These are phyloP conservation scores for Stenogyne calaminthoides DNA, from an alignment of 305 asterid genomes.

Conservation along the genomic window DNA sequence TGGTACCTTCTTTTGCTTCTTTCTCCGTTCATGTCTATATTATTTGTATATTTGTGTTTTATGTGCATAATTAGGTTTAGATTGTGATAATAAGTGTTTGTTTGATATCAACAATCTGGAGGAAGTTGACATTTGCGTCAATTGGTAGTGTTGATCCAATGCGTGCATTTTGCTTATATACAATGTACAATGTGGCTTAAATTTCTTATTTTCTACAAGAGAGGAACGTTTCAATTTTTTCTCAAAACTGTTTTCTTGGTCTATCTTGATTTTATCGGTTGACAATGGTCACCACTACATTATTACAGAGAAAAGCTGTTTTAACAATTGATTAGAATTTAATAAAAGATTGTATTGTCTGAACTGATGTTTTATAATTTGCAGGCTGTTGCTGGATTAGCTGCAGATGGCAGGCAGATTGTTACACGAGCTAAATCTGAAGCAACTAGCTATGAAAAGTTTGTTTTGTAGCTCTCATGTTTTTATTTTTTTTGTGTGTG, in stretches of 20 bases:
- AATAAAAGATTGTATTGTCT: neutral
- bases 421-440: constrained; percentile 33
- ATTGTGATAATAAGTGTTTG: constrained; percentile 11
- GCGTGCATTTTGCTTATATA: constrained; percentile 3
- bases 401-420: constrained; percentile 36
- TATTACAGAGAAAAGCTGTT: neutral
- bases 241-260: neutral
- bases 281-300: neutral
- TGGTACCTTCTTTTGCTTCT: constrained; percentile 43
- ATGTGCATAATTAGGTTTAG: neutral
- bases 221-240: neutral
- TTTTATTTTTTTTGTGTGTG: constrained; percentile 3
- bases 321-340: neutral
- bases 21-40: neutral
- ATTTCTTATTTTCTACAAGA: neutral
- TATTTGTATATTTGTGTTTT: neutral
- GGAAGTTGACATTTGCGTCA: neutral
- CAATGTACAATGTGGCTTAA: neutral
- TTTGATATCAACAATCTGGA: neutral
- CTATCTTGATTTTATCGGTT: neutral
- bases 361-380: constrained; percentile 6
- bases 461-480: neutral
- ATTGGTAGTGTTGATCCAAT: neutral
- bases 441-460: constrained; percentile 30
- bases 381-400: constrained; percentile 37